These are phyloP conservation scores for Pestalotiopsis sp. DNA, from an alignment of 2,329 filamentous ascomycete genomes.

Conservation along the genomic window DNA sequence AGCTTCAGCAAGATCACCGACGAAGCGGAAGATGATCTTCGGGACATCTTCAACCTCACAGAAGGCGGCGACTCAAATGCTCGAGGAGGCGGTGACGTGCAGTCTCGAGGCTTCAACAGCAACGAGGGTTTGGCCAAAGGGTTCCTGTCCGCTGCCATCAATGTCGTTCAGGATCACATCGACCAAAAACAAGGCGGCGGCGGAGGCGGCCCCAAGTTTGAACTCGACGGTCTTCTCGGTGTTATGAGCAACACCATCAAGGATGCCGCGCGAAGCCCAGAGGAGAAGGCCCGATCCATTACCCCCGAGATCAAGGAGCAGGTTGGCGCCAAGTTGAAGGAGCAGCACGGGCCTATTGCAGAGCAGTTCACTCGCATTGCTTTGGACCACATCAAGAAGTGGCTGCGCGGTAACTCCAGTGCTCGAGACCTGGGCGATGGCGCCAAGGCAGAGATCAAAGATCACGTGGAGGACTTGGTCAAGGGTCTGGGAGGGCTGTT, in stretches of 20 bases:
- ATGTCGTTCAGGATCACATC: conserved; percentile 43
- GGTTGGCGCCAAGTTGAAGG: conserved; percentile 40
- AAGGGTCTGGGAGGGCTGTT: conserved; percentile 46
- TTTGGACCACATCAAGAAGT: conserved; percentile 48
- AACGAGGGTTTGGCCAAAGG: conserved; percentile 27
- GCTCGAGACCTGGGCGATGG: conserved; percentile 45
- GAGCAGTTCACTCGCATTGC: conserved; percentile 49
- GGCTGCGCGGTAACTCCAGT: conserved; percentile 45
- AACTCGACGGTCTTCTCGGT: conserved; percentile 46
- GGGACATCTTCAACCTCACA: conserved; percentile 46
- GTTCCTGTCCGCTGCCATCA: conserved; percentile 44
- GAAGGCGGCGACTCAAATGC: conserved; percentile 28
- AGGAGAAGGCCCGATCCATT: conserved; percentile 47
- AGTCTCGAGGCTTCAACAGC: conserved; percentile 11
- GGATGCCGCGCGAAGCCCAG: conserved; percentile 46
- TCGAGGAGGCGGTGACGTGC: conserved; percentile 13
- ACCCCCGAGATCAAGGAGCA: conserved; percentile 49
- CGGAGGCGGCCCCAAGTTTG: conserved; percentile 33
- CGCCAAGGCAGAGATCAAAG: conserved; percentile 45
- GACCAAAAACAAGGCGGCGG: conserved; percentile 31
- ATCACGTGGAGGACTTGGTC: conserved; percentile 45
- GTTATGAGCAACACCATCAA: conserved; percentile 45
- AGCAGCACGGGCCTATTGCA: conserved; percentile 45
- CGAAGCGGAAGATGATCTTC: conserved; percentile 43
- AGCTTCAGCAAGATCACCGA: conserved; percentile 42